Evolutionary conservation across 2,329 filamentous ascomycete genomes (phyloP).

Genomic region (Aspergillus sp.): DNA sequence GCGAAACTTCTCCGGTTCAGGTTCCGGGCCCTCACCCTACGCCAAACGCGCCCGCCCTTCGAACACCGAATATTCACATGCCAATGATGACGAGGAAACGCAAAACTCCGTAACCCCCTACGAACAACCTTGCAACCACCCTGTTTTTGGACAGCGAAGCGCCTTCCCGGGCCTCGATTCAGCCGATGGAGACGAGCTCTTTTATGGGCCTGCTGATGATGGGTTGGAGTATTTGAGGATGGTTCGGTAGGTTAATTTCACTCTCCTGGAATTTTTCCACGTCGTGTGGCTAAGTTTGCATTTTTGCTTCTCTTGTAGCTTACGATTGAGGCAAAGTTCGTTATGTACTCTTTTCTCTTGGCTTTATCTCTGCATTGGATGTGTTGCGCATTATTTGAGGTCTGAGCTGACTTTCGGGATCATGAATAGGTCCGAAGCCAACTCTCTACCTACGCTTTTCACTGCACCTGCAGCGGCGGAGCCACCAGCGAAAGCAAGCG

Average conservation of each 20-base stretch:
- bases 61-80: conserved; percentile 30
- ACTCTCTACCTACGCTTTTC: conserved; percentile 71
- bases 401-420: conserved; percentile 16
- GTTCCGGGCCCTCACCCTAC: conserved; percentile 22
- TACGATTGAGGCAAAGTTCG: conserved; percentile 18
- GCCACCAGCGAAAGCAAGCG: conserved; percentile 2
- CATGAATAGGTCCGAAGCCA: conserved; percentile 70
- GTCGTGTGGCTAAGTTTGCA: conserved; percentile 16
- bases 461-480: conserved; percentile 59
- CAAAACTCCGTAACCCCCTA: conserved; percentile 24
- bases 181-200: conserved; percentile 58
- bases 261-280: conserved; percentile 32
- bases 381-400: conserved; percentile 16
- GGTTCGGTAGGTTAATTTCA: conserved; percentile 63
- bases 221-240: conserved; percentile 72
- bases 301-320: conserved; percentile 18
- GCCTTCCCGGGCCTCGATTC: conserved; percentile 68
- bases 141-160: conserved; percentile 71
- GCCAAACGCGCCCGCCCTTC: conserved; percentile 38
- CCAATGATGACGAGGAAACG: conserved; percentile 30
- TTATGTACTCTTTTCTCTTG: background rate
- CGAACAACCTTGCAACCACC: conserved; percentile 58
- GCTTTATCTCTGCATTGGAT: background rate
- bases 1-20: conserved; percentile 33
- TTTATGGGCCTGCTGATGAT: conserved; percentile 70